phyloP scores from a whole-genome alignment of 2,329 filamentous ascomycete genomes.

The Tetracladium maxilliforme region DNA sequence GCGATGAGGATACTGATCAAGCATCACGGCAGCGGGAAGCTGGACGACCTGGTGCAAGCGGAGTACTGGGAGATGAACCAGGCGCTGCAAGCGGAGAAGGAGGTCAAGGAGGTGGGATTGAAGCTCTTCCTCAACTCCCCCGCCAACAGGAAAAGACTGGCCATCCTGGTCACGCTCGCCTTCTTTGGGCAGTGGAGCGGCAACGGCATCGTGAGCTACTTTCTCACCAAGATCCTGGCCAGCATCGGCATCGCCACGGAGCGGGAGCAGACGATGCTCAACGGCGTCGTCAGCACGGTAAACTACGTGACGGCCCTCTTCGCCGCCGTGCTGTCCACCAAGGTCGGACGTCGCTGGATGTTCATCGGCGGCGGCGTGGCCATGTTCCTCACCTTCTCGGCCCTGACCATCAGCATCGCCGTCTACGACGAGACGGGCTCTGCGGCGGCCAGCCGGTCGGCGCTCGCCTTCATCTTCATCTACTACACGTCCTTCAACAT shows the following conservation, averaged over 20 bases:
- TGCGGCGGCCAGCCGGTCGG: conserved; percentile 3
- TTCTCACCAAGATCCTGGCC: neutral
- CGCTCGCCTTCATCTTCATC: conserved; percentile 3
- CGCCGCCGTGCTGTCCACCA: conserved; percentile 4
- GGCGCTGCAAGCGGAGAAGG: conserved; percentile 16
- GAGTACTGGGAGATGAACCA: conserved; percentile 13
- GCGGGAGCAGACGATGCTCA: conserved; percentile 2
- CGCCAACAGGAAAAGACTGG: too few species aligned
- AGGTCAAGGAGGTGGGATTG: conserved; percentile 13
- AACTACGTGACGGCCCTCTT: conserved; percentile 3
- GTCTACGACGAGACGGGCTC: conserved; percentile 2
- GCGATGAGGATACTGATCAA: conserved; percentile 37
- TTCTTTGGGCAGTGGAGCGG: conserved; percentile 9
- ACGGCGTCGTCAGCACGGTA: conserved; percentile 4
- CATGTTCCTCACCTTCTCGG: conserved; percentile 5
- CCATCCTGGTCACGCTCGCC: too few species aligned
- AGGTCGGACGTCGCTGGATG: conserved; percentile 9
- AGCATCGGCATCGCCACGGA: too few species aligned
- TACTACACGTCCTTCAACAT: conserved; percentile 1
- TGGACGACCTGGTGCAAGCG: too few species aligned
- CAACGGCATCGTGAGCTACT: conserved; percentile 9
- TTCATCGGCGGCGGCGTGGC: conserved; percentile 7
- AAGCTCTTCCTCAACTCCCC: conserved; percentile 10
- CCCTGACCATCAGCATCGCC: conserved; percentile 3
- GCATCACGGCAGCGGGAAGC: conserved; percentile 36